Evolutionary conservation across 352 stramenopile species (phyloP), one percentile per base, ranked within the genome.

Genomic region (Poterioochromonas sp.): DNA sequence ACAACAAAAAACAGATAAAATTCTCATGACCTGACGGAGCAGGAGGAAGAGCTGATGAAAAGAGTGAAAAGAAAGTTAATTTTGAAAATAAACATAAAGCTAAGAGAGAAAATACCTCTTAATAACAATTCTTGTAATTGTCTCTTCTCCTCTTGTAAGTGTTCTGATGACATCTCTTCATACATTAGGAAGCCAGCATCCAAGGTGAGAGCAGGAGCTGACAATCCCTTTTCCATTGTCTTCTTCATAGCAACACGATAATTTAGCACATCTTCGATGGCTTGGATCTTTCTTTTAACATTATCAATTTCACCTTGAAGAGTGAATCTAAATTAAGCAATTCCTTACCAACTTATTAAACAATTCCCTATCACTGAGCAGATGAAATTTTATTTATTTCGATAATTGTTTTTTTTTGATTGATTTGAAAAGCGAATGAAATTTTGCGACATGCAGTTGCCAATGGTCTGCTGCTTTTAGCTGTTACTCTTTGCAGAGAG

Each of bases 61-160:
- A n/a, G n/a, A n/a, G n/a, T n/a, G n/a, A n/a, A n/a, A n/a, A 53
- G 44, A 53, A 53, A 53, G 44, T 53, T 53, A 53, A 53, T 53
- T 8, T 53, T 53, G 20, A 53, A 53, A 53, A 8, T 20, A 53
- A 20, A 53, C 8, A n/a, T n/a, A n/a, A n/a, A 53, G 20, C 8
- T 20, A 20, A 20, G 20, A 53, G 8, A 53, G 44, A 53, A 53
- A 20, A 8, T 53, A 53, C 44, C 44, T 53, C 44, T 53, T 20
- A 53, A 53, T 53, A 53, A 20, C 44, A 53, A 20, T 53, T 53
- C 44, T 53, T 53, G 44, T 53, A 53, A 53, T 53, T 53, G 44
- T 20, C 20, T 20, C 44, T 20, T 8, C 44, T 53, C 8, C 20
- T 20, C 20, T 20, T 53, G 44, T 53, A 53, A 53, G 20, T 20